phyloP scores from a whole-genome alignment of 306 rosid species.

The Prunus fruticosa region DNA sequence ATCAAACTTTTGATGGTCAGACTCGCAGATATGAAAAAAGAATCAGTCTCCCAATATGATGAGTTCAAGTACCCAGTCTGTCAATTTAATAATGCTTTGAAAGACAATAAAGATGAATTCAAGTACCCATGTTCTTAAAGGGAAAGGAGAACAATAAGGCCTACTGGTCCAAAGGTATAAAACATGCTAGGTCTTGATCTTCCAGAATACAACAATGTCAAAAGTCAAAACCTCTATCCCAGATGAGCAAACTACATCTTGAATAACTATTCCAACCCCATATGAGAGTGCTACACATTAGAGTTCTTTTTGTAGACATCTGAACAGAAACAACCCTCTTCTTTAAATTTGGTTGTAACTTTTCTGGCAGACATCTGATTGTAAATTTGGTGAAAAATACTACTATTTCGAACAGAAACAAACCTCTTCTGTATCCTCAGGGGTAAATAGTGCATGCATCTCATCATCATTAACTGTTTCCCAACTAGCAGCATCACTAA shows the following conservation, averaged over 20 bases:
- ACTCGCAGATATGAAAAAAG: conserved; percentile 3
- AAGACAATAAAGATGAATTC: conserved; percentile 6
- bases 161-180: neutral
- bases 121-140: neutral
- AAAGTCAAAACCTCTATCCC: neutral
- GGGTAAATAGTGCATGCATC: conserved; percentile 54
- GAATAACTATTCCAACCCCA: neutral
- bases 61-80: neutral
- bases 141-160: neutral
- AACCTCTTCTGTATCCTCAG: conserved; percentile 64
- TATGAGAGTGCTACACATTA: no score
- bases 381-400: conserved; percentile 18
- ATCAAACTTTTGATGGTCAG: conserved; percentile 19
- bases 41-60: conserved; percentile 5
- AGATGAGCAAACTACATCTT: conserved; percentile 3
- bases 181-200: neutral
- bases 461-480: conserved; percentile 91
- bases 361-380: conserved; percentile 17
- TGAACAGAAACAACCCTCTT: no score
- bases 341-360: neutral
- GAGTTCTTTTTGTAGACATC: neutral
- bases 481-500: conserved; percentile 97
- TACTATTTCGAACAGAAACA: conserved; percentile 32
- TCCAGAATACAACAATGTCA: neutral
- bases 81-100: neutral